Evolutionary conservation across 2,329 filamentous ascomycete genomes (phyloP).

Genomic region (Venturia carpophila): DNA sequence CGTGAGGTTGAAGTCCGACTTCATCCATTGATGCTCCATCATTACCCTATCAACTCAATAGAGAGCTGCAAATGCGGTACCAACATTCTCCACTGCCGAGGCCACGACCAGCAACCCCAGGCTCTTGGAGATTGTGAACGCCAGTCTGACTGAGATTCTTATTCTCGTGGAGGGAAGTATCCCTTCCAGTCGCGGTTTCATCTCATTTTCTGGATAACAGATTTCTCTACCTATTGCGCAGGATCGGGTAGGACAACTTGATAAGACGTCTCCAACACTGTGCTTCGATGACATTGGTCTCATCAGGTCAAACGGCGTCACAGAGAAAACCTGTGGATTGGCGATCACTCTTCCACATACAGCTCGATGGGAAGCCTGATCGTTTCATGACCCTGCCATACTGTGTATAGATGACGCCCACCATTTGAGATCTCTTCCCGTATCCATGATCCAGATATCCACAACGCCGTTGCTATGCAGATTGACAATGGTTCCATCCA

Average conservation of each 20-base stretch:
- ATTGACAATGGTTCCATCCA: background rate
- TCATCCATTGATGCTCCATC: background rate
- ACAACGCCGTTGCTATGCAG: conserved; percentile 9
- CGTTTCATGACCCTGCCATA: background rate
- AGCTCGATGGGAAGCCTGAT: background rate
- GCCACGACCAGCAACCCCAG: background rate
- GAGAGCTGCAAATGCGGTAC: background rate
- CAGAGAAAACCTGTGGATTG: background rate
- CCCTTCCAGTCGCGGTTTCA: background rate
- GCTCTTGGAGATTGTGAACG: background rate
- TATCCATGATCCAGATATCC: background rate
- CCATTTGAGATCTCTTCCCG: background rate
- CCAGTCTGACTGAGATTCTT: background rate
- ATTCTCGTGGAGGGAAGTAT: background rate
- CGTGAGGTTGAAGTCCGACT: background rate
- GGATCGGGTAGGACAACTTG: background rate
- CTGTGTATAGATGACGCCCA: background rate
- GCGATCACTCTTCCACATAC: background rate
- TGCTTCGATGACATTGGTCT: background rate
- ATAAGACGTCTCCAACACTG: background rate
- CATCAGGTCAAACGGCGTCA: background rate
- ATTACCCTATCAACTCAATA: background rate
- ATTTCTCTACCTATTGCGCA: background rate
- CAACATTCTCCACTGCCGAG: background rate
- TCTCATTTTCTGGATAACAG: background rate